phyloP scores from a whole-genome alignment of 2,329 filamentous ascomycete genomes.

The Trichoderma oligosporum region DNA sequence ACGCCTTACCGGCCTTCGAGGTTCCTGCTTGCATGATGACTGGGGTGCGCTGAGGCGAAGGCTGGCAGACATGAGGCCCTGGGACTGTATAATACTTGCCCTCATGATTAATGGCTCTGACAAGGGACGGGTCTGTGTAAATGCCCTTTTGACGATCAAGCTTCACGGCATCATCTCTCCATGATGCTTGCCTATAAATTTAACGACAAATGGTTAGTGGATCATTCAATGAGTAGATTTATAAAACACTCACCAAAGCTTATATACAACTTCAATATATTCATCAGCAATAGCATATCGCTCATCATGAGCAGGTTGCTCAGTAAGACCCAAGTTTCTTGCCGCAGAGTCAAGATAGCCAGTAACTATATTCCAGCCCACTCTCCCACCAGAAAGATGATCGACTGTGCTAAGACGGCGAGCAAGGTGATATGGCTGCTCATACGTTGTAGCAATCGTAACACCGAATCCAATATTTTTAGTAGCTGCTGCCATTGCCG shows the following conservation, averaged over 20 bases:
- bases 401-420: conserved; percentile 63
- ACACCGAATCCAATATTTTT: conserved; percentile 66
- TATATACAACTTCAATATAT: conserved; percentile 56
- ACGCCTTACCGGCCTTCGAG: conserved; percentile 55
- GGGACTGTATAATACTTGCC: conserved; percentile 58
- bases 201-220: not conserved
- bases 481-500: conserved; percentile 65
- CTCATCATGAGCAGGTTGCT: conserved; percentile 49
- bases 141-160: conserved; percentile 50
- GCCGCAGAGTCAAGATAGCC: conserved; percentile 65
- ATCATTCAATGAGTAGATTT: not conserved
- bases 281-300: conserved; percentile 59
- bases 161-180: conserved; percentile 58
- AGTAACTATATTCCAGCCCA: conserved; percentile 55
- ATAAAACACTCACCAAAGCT: conserved; percentile 49
- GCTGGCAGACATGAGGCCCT: conserved; percentile 58
- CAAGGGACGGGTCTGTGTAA: conserved; percentile 43
- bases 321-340: conserved; percentile 54
- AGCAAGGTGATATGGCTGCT: conserved; percentile 65
- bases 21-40: conserved; percentile 63
- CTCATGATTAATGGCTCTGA: conserved; percentile 59
- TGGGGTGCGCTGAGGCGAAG: conserved; percentile 60
- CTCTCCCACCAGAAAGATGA: conserved; percentile 60
- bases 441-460: conserved; percentile 64
- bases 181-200: conserved; percentile 42